Conservation (phyloP, 306 rosid genomes). For the Glycine tomentella region DNA sequence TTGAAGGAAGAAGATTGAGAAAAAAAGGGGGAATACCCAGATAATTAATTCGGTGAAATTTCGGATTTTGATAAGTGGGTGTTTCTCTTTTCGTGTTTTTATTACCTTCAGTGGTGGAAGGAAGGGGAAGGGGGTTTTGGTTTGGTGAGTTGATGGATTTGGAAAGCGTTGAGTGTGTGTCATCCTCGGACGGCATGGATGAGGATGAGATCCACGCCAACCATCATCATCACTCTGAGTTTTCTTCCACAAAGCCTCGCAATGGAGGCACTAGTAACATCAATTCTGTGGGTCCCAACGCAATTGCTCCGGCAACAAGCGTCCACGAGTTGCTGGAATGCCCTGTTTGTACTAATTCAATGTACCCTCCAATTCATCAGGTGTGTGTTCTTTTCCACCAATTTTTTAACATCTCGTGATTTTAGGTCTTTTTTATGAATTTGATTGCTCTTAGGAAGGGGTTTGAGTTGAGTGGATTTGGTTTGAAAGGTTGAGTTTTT, state of each 20-base stretch:
- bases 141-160: conserved; percentile 66
- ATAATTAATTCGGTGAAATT: conserved; percentile 41
- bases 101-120: neutral
- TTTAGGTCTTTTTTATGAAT: neutral
- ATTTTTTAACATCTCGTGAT: neutral
- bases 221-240: conserved; percentile 72
- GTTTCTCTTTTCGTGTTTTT: conserved; percentile 14
- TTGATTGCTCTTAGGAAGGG: conserved; percentile 1
- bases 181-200: conserved; percentile 80
- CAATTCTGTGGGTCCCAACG: conserved; percentile 53
- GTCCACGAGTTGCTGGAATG: conserved; percentile 96
- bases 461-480: conserved; percentile 36
- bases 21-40: conserved; percentile 41
- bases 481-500: neutral
- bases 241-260: conserved; percentile 73
- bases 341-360: conserved; percentile 96
- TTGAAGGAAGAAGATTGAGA: conserved; percentile 40
- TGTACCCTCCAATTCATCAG: conserved; percentile 99
- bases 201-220: conserved; percentile 95
- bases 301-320: conserved; percentile 88
- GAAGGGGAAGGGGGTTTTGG: neutral
- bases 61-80: conserved; percentile 54
- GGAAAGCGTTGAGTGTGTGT: conserved; percentile 90
- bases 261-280: conserved; percentile 58
- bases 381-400: conserved; percentile 39